Evolutionary conservation across 2,329 filamentous ascomycete species (phyloP), one percentile per base, ranked within the genome.

Genomic region (Diaporthe longicolla): DNA sequence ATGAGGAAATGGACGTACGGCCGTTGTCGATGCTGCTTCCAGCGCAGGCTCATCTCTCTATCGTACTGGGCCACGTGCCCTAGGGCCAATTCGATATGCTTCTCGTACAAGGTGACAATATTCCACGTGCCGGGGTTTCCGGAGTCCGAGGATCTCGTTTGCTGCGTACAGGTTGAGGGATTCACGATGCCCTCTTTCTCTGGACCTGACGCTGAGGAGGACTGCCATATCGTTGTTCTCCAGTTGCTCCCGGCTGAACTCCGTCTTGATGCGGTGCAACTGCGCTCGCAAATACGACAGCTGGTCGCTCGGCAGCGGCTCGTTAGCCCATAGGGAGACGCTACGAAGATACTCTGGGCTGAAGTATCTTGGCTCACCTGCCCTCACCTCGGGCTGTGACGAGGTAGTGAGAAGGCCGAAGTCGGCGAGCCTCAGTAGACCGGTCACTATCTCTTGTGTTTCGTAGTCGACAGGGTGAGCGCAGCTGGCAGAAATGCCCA

Each of bases 1-100:
- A 63, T 32, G 17, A 63, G 59, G 37, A 63, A 63, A 9, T 63
- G 59, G 2, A 63, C 24, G 2, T 48, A 63, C 21, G 45, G 59
- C 4, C 59, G 40, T 26, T 63, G 59, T 4, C 59, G 59, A 4
- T 2, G 0, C 9, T 63, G 59, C 8, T 21, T 32, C 59, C 59
- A 63, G 59, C 40, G 13, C 37, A 63, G 3, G 10, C 59, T 63
- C 35, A 63, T 29, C 4, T 6, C 4, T 40, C 8, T 13, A 1
- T 45, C 24, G 9, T 63, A 63, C 7, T 13, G 2, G 8, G 59
- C 40, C 9, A 48, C 17, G 3, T 29, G 24, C 17, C 1, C 5
- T 13, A 21, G 24, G 9, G 19, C 24, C 10, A 11, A 1, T 3
- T 63, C 59, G 24, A 63, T 63, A 4, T 26, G 17, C 17, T 26